phyloP scores from a whole-genome alignment of 495 filamentous ascomycete genomes.

The Neurospora terricola region DNA sequence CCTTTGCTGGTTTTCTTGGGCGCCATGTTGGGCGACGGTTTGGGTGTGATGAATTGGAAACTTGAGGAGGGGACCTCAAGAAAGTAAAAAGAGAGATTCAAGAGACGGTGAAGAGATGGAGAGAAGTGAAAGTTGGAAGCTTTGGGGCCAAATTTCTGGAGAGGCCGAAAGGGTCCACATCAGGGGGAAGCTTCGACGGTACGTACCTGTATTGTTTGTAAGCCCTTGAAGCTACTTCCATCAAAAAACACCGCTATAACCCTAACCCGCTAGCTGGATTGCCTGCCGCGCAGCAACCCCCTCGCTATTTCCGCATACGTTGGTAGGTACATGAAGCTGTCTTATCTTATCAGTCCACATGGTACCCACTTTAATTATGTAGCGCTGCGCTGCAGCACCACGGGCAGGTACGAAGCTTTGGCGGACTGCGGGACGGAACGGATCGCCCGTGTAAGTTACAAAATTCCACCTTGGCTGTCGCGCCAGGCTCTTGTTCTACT shows the following conservation, averaged over 20 bases:
- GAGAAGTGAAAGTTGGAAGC: not conserved
- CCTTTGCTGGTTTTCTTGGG: conserved; percentile 13
- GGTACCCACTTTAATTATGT: not conserved
- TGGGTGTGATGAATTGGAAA: not conserved
- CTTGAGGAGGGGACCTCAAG: not conserved
- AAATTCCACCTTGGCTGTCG: not conserved
- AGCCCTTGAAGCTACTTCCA: not conserved
- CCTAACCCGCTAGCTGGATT: not conserved
- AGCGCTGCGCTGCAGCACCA: not conserved
- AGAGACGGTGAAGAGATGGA: not conserved
- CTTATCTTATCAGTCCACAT: not conserved
- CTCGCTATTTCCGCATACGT: not conserved
- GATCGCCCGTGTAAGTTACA: not conserved
- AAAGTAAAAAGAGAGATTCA: not conserved
- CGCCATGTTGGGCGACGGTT: conserved; percentile 8
- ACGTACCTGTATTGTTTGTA: not conserved
- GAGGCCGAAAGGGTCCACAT: not conserved
- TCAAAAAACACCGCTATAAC: not conserved
- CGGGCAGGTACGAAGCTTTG: not conserved
- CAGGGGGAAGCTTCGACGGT: not conserved
- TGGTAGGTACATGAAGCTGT: not conserved
- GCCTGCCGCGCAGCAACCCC: not conserved
- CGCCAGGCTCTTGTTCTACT: not conserved
- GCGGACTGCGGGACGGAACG: not conserved
- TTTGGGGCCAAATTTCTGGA: not conserved